A percentile compares a stretch with the other conserved stretches of the same genome.
phyloP scores from a whole-genome alignment of 2,329 filamentous ascomycete genomes.

The Escovopsis sp. region DNA sequence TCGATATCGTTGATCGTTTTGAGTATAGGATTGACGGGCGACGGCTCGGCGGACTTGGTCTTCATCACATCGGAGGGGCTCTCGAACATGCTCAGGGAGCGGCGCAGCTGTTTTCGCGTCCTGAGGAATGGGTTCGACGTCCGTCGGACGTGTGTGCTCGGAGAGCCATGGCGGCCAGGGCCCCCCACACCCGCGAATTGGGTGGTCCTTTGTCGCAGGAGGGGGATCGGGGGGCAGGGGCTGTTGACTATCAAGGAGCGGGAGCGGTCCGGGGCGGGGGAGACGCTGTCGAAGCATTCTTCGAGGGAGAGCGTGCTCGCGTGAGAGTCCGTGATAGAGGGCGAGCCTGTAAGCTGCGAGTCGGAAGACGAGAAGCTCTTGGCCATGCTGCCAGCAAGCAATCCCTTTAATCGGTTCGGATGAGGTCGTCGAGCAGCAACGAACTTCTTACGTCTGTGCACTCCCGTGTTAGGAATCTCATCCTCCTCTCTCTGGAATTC shows the following conservation, averaged over 20 bases:
- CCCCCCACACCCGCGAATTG: conserved; percentile 45
- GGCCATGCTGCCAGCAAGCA: conserved; percentile 49
- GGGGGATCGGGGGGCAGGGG: conserved; percentile 36
- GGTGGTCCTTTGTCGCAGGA: conserved; percentile 45
- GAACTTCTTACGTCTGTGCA: conserved; percentile 42
- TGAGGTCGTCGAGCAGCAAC: conserved; percentile 58
- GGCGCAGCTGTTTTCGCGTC: conserved; percentile 75
- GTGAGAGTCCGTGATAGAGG: conserved; percentile 40
- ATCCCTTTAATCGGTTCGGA: conserved; percentile 58
- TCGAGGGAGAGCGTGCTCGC: conserved; percentile 45
- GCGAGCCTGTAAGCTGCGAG: conserved; percentile 55
- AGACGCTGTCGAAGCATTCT: conserved; percentile 63
- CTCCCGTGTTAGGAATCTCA: conserved; percentile 10
- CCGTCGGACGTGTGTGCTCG: conserved; percentile 58
- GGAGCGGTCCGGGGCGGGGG: conserved; percentile 54
- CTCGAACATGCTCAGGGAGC: conserved; percentile 97
- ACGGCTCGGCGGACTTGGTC: conserved; percentile 47
- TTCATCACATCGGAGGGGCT: conserved; percentile 77
- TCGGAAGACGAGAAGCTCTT: conserved; percentile 29
- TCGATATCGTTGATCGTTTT: conserved; percentile 75
- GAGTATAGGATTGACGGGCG: conserved; percentile 31
- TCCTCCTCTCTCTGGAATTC: no score
- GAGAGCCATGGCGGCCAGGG: conserved; percentile 55
- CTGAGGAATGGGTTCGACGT: conserved; percentile 55
- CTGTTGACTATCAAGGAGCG: conserved; percentile 44